Conservation (phyloP, 148 eudicot genomes). For the Fagopyrum tataricum region DNA sequence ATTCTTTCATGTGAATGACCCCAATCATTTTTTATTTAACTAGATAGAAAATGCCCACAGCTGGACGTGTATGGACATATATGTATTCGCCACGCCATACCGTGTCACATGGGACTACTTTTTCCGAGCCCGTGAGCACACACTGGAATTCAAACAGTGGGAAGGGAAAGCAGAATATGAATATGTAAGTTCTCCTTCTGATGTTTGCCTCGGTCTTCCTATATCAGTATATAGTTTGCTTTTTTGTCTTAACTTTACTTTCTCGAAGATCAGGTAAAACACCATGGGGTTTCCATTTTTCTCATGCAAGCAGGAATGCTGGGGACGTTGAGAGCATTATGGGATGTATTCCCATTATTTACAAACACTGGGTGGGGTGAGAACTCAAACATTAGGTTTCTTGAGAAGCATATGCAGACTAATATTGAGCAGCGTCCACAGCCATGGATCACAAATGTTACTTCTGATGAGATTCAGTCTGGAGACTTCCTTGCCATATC, state of each 20-base stretch:
- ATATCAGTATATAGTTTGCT: constrained; percentile 11
- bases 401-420: constrained; percentile 83
- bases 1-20: constrained; percentile 1
- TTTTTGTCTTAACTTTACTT: constrained; percentile 11
- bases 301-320: constrained; percentile 96
- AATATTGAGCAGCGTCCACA: constrained; percentile 69
- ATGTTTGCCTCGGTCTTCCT: not conserved
- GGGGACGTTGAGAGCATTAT: constrained; percentile 77
- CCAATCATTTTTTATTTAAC: constrained; percentile 13
- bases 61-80: constrained; percentile 96
- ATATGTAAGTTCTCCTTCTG: constrained; percentile 52
- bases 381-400: constrained; percentile 72
- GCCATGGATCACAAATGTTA: constrained; percentile 86
- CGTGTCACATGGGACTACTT: constrained; percentile 97
- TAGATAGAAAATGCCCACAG: constrained; percentile 85
- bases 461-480: constrained; percentile 68
- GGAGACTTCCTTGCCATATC: constrained; percentile 95
- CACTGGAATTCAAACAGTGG: constrained; percentile 79
- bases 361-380: constrained; percentile 89
- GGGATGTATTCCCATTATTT: constrained; percentile 88
- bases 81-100: constrained; percentile 89
- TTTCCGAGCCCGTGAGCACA: constrained; percentile 69
- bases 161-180: constrained; percentile 75
- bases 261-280: constrained; percentile 52
- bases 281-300: constrained; percentile 81